Evolutionary conservation across 305 asterid genomes (phyloP), one percentile per base, ranked within the genome.

Genomic region (Solanum hybrid): DNA sequence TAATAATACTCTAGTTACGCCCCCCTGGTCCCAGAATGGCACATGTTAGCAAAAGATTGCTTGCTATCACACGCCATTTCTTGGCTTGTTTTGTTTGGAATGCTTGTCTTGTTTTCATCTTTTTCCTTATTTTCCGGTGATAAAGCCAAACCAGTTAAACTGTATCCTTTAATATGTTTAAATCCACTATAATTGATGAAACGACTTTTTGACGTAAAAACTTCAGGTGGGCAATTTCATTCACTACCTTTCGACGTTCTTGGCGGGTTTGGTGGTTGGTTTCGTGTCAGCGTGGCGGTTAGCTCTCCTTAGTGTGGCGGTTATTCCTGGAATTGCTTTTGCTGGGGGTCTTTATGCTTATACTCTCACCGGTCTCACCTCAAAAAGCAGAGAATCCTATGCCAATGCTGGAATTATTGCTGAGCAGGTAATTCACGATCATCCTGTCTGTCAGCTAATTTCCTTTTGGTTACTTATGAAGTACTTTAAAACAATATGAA

Each of bases 191-290:
- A 73, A 17, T 31, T 73, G 89, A 87, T 73, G 40, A 38, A 66
- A 38, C n/a, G 11, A 87, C 29, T 8, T 77, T 51, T 51, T 82
- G 82, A 19, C 27, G 29, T 82, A 90, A 89, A 86, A 66, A 60
- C 87, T 90, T 37, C 91, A 98, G 99, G 99, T 98, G 91, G 99
- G 99, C 40, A 97, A 98, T 90, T 98, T 98, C 94, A 96, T 98
- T 66, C 99, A 98, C 90, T 98, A 98, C 93, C 98, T 97, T 10
- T 98, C 99, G 24, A 98, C 99, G 2, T 98, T 98, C 89, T 90
- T 97, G 97, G 99, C 99, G 69, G 99, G 99, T 45, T 92, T 98
- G 93, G 99, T 96, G 94, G 99, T 98, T 78, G 99, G 99, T 91
- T 98, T 98, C 89, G 99, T 98, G 89, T 94, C 98, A 36, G 99